Percentiles rank a stretch among this genome's conserved stretches.
Evolutionary conservation across 768 basidiomycete genomes (phyloP).

Genomic region (Mycena vulgaris): DNA sequence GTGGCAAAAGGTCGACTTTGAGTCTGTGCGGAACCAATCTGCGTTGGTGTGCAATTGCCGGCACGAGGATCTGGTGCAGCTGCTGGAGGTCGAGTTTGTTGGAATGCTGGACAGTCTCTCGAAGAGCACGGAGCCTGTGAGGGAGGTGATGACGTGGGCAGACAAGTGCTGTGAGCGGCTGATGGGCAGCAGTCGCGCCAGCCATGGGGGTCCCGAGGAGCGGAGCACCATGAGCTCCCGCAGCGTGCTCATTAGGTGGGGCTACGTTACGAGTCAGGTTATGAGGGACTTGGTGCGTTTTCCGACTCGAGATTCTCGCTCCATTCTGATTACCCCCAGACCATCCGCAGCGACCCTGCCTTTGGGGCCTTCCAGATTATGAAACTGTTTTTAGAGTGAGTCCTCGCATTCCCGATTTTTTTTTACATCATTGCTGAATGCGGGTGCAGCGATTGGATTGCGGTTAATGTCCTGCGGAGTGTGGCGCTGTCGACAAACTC

Average conservation of each 20-base stretch:
- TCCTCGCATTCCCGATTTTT: slow-evolving; percentile 38
- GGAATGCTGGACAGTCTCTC: slow-evolving; percentile 78
- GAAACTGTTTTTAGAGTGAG: slow-evolving; percentile 92
- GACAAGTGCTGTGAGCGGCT: slow-evolving; percentile 91
- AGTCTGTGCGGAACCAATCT: slow-evolving; percentile 93
- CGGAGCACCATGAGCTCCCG: slow-evolving; percentile 87
- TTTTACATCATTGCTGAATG: slow-evolving; percentile 38
- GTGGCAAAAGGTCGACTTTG: slow-evolving; percentile 92
- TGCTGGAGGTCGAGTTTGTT: slow-evolving; percentile 89
- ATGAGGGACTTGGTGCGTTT: slow-evolving; percentile 89
- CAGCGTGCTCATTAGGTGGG: slow-evolving; percentile 91
- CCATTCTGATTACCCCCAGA: slow-evolving; percentile 59
- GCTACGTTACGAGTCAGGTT: slow-evolving; percentile 93
- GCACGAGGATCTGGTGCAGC: slow-evolving; percentile 89
- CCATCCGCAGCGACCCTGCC: slow-evolving; percentile 92
- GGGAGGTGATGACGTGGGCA: slow-evolving; percentile 92
- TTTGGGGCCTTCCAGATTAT: slow-evolving; percentile 95
- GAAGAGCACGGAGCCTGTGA: slow-evolving; percentile 84
- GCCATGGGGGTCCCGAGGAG: slow-evolving; percentile 73
- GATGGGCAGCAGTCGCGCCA: slow-evolving; percentile 78
- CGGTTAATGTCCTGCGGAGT: slow-evolving; percentile 87
- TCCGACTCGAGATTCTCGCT: slow-evolving; percentile 20
- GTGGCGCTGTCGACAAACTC: slow-evolving; percentile 93
- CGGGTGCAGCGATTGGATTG: slow-evolving; percentile 85
- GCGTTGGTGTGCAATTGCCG: slow-evolving; percentile 94